Base-by-base conservation (phyloP, 257 asterid genomes). In the Nicotiana paniculata region DNA sequence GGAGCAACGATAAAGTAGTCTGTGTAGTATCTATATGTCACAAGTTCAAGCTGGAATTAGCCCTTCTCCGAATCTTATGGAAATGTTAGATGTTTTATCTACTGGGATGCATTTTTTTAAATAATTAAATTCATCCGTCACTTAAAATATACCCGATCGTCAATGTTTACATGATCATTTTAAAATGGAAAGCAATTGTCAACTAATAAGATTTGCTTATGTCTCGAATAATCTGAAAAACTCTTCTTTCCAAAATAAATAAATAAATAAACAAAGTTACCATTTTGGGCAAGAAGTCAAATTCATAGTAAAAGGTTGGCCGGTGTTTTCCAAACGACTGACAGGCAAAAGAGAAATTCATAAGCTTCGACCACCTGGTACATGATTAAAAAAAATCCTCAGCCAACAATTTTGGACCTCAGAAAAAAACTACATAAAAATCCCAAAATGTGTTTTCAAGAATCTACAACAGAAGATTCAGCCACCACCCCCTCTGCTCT, bases 381-480 rank as follows among this genome's bases (percentile, higher is more conserved):
- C 26, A 62, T 65, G 46, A 61, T 54, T 21, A 59, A 51, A 9
- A 30, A 30, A 17, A 9, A 17, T 64, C 64, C 35, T 53, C 6
- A n/a, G 51, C 13, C 62, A 15, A 76, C 61, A 84, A 66, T 24
- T 66, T 76, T 81, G 80, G 87, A 84, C 87, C 84, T 75, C 84
- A 84, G 63, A 84, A 75, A 81, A 63, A 59, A 3, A 1, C 0
- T 1, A 48, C n/a, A 63, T 53, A 64, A 48, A 43, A 53, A 63
- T 51, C 79, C 37, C 51, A 46, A 53, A 64, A 37, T 80, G 15
- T 59, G 24, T 64, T 33, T 80, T 75, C 54, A 75, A 28, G 75
- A 66, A 64, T 57, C 75, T 80, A 75, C 68, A 66, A 30, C 35
- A 13, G 62, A 74, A 26, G 79, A 74, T 74, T 48, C 79, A 74